These are phyloP conservation scores for Penicillium freii DNA, from an alignment of 2,329 filamentous ascomycete genomes.

Conservation along the genomic window DNA sequence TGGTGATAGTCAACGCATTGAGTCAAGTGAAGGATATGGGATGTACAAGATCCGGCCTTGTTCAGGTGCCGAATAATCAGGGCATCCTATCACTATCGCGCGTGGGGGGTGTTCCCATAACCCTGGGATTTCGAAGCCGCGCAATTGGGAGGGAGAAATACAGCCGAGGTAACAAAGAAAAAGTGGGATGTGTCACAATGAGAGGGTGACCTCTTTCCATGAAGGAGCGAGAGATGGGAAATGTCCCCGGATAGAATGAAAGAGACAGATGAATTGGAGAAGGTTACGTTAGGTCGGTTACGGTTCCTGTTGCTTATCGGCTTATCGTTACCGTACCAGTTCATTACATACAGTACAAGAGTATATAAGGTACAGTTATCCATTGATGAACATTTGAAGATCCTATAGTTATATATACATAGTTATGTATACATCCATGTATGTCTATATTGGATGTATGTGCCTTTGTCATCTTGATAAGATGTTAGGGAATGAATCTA, in stretches of 20 bases:
- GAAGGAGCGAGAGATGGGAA: slow-evolving; percentile 8
- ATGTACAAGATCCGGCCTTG: slow-evolving; percentile 15
- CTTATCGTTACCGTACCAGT: slow-evolving; percentile 8
- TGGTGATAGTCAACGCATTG: slow-evolving; percentile 20
- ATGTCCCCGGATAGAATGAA: slow-evolving; percentile 8
- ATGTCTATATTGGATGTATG: neutral
- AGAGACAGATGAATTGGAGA: slow-evolving; percentile 10
- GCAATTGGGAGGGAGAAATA: neutral
- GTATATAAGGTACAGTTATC: too few relatives aligned
- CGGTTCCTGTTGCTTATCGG: slow-evolving; percentile 9
- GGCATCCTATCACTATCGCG: slow-evolving; percentile 17
- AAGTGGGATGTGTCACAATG: slow-evolving; percentile 2
- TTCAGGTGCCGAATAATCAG: slow-evolving; percentile 15
- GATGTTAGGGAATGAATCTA: neutral
- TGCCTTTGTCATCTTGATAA: neutral
- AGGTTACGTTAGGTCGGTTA: slow-evolving; percentile 6
- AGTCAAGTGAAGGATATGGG: slow-evolving; percentile 12
- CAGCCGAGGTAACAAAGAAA: slow-evolving; percentile 4
- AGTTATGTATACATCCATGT: neutral
- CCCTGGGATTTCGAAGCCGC: slow-evolving; percentile 1
- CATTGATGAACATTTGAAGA: neutral
- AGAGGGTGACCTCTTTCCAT: slow-evolving; percentile 6
- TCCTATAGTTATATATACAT: neutral
- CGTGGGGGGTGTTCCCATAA: slow-evolving; percentile 10
- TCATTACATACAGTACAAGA: neutral